These are phyloP conservation scores for Pleurostoma richardsiae DNA, from an alignment of 2,329 filamentous ascomycete genomes.

Conservation along the genomic window DNA sequence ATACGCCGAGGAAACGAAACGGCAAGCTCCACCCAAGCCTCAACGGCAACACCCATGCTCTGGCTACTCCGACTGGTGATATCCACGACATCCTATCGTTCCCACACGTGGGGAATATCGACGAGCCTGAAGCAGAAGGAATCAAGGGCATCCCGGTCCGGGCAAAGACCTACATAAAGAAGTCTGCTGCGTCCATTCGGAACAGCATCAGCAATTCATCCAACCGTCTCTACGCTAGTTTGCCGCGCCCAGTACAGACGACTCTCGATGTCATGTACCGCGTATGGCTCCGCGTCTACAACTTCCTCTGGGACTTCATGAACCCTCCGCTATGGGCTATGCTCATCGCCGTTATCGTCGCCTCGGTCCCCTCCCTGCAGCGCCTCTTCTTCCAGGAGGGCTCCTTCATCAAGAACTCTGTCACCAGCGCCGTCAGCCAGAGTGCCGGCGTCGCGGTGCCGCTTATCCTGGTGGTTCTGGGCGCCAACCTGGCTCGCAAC, in stretches of 20 bases:
- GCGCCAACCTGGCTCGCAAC: conserved; percentile 89
- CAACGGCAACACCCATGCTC: conserved; percentile 6
- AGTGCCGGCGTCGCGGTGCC: conserved; percentile 90
- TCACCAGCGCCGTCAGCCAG: conserved; percentile 80
- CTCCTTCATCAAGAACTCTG: conserved; percentile 87
- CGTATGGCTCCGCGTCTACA: conserved; percentile 41
- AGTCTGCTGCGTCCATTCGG: conserved; percentile 12
- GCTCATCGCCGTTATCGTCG: conserved; percentile 84
- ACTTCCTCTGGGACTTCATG: conserved; percentile 88
- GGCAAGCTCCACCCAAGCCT: conserved; percentile 3
- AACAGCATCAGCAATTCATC: conserved; percentile 11
- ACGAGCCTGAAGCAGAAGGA: conserved; percentile 36
- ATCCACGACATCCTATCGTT: conserved; percentile 51
- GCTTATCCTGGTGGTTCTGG: conserved; percentile 89
- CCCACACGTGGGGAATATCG: conserved; percentile 43
- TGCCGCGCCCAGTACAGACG: conserved; percentile 36
- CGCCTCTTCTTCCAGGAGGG: conserved; percentile 81
- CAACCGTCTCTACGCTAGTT: conserved; percentile 22
- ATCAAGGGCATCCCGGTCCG: conserved; percentile 34
- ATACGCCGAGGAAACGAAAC: conserved; percentile 6
- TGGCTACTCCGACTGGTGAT: conserved; percentile 20
- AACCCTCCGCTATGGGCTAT: conserved; percentile 98
- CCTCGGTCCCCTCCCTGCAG: conserved; percentile 80
- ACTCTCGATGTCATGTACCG: conserved; percentile 20
- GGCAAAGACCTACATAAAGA: conserved; percentile 24